A percentile compares a stretch with the other conserved stretches of the same genome.
phyloP scores from a whole-genome alignment of 371 early-diverging fungal species.

The Mortierella sp. region DNA sequence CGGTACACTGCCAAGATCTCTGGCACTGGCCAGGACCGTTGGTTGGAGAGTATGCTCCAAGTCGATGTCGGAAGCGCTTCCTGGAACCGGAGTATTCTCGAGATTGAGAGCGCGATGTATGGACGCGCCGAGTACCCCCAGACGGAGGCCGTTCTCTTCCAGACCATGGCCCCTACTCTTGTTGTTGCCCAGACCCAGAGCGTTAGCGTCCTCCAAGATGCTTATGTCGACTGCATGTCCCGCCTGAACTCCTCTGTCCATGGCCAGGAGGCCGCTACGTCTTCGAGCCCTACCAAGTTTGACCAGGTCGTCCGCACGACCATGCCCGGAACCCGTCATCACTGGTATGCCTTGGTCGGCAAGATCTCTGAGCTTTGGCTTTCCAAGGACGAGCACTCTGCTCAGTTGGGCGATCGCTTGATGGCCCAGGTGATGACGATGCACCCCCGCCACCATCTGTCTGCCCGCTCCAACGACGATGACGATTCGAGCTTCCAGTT shows the following conservation, averaged over 20 bases:
- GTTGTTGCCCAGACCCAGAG: slow-evolving; percentile 54
- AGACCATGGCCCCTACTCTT: slow-evolving; percentile 54
- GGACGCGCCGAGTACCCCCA: slow-evolving; percentile 48
- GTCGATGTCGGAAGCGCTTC: slow-evolving; percentile 52
- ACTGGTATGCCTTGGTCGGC: slow-evolving; percentile 56
- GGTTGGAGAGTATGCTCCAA: slow-evolving; percentile 55
- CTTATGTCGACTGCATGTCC: slow-evolving; percentile 50
- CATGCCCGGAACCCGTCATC: slow-evolving; percentile 50
- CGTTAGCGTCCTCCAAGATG: slow-evolving; percentile 42
- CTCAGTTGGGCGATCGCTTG: slow-evolving; percentile 47
- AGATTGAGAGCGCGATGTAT: slow-evolving; percentile 53
- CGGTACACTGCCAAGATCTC: slow-evolving; percentile 52
- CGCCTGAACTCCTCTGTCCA: slow-evolving; percentile 29
- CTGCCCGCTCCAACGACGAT: slow-evolving; percentile 10
- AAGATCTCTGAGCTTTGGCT: slow-evolving; percentile 58
- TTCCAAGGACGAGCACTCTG: slow-evolving; percentile 40
- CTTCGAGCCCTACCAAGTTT: slow-evolving; percentile 25
- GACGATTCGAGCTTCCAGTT: slow-evolving; percentile 47
- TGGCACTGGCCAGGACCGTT: slow-evolving; percentile 42
- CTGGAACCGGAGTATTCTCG: slow-evolving; percentile 50
- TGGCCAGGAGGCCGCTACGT: not conserved
- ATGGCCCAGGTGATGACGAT: slow-evolving; percentile 50
- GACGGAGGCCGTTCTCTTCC: slow-evolving; percentile 40
- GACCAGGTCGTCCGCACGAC: slow-evolving; percentile 47
- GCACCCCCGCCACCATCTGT: slow-evolving; percentile 49